Evolutionary conservation across 139 green algal genomes (phyloP), one percentile per base, ranked within the genome.

Genomic region (Micractinium sp.): DNA sequence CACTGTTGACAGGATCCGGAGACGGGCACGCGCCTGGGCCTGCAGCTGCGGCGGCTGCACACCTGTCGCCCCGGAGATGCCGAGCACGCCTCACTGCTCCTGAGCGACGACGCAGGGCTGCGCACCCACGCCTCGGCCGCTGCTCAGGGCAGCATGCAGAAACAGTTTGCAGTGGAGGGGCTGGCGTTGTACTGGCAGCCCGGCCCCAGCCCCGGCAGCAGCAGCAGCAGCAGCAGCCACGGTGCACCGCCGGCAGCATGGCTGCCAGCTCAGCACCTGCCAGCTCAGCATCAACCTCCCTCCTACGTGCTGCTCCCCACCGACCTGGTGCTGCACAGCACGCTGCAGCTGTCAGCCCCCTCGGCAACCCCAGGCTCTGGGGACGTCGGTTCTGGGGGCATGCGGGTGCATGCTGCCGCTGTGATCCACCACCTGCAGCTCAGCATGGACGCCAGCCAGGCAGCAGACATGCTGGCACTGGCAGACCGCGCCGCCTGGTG

Each of bases 131-230:
- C 60, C 60, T 63, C 38, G 15, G 19, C 56, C 0, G 85, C 83
- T 33, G 83, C 83, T 0, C 85, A 73, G 0, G 85, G 84, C 85
- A 69, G 38, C 79, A 81, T 92, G 18, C 56, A 84, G 39, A 92
- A 92, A 53, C 80, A 91, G 82, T 69, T 92, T 61, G 90, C 81
- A 1, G 33, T 90, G 1, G 38, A 88, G 35, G 90, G 90, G 33
- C 75, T 92, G 74, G 41, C 84, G 0, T 39, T 89, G 14, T 92
- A 92, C 63, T 92, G 89, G 84, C 27, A 73, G 47, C 77, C 82
- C 4, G 77, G 47, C 56, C 19, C 19, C 47, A n/a, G 69, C 66
- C 18, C 27, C 31, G 19, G 71, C 41, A 88, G n/a, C 41, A 74
- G 85, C 41, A n/a, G 66, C 27, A 39, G 82, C 36, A 61, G 36